phyloP scores from a whole-genome alignment of 2,329 filamentous ascomycete genomes.

The Beauveria sp. region DNA sequence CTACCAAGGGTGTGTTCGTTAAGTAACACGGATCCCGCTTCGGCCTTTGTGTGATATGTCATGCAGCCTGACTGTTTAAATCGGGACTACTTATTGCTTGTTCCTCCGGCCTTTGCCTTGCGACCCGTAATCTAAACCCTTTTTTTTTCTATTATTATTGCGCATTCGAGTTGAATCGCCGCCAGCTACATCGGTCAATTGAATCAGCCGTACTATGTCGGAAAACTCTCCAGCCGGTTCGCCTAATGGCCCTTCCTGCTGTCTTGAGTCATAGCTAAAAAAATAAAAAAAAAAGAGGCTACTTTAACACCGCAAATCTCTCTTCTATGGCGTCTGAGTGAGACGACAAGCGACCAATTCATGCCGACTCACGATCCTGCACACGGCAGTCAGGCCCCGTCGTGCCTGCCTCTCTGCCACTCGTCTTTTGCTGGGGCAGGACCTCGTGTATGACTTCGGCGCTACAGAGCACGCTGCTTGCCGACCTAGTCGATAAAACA shows the following conservation, averaged over 20 bases:
- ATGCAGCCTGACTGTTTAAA: conserved; percentile 2
- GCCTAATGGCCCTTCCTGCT: background rate
- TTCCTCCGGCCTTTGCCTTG: background rate
- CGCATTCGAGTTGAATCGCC: background rate
- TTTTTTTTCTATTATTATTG: background rate
- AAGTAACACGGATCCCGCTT: background rate
- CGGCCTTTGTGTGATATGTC: conserved; percentile 3
- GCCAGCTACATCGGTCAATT: too few relatives aligned
- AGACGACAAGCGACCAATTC: background rate
- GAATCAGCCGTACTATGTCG: background rate
- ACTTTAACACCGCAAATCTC: background rate
- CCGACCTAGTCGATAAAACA: too few relatives aligned
- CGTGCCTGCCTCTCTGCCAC: background rate
- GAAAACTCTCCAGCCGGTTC: background rate
- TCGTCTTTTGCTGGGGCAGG: background rate
- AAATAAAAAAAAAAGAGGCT: background rate
- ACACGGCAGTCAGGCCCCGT: background rate
- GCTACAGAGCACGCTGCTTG: background rate
- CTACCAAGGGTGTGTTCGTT: too few relatives aligned
- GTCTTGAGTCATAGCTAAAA: too few relatives aligned
- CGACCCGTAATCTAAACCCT: background rate
- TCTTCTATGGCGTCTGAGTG: background rate
- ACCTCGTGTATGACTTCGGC: background rate
- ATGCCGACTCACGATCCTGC: background rate
- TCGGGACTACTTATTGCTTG: conserved; percentile 1